Evolutionary conservation across 2,329 filamentous ascomycete genomes (phyloP), one percentile per base, ranked within the genome.

Genomic region (Lachnellula subtilissima): DNA sequence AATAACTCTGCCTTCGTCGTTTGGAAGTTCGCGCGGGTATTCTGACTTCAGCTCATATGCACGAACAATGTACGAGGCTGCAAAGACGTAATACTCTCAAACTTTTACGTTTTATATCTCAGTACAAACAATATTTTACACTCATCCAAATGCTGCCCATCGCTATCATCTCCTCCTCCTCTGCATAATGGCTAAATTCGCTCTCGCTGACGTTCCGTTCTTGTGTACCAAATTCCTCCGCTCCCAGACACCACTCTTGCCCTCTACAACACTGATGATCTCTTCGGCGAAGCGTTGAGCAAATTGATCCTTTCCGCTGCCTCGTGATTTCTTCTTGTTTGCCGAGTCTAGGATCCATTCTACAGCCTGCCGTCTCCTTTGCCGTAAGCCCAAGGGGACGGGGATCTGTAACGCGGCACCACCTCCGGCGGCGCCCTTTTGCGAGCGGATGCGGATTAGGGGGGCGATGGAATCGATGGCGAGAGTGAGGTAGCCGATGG

Each of bases 391-490:
- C 19, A 97, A 78, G 1, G 94, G 93, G 22, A 86, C 78, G 0
- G 94, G 94, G 37, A 97, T 81, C 54, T 93, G 90, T 56, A 97
- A 81, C 12, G 90, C 83, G 37, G 84, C 81, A 72, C 94, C 94
- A 76, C 94, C 94, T 74, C 93, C 93, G 1, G 88, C 89, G 37
- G 88, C 83, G 64, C 91, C 91, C 67, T 84, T 84, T 65, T 91
- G 82, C 59, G 82, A 81, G 53, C 85, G 83, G 68, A 99, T 86
- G 63, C 88, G 87, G 68, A 99, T 78, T 15, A 99, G 81, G 9
- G 94, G 94, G 1, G 92, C 90, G 23, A 99, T 87, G 9, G 90
- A 95, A 78, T 99, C 94, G 67, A 99, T 86, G 35, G 92, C 91
- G 35, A 95, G 80, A 12, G 88, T 90, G 48, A 99, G 85, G 76